phyloP scores from a whole-genome alignment of 768 basidiomycete genomes.

The Lentinula sp. region DNA sequence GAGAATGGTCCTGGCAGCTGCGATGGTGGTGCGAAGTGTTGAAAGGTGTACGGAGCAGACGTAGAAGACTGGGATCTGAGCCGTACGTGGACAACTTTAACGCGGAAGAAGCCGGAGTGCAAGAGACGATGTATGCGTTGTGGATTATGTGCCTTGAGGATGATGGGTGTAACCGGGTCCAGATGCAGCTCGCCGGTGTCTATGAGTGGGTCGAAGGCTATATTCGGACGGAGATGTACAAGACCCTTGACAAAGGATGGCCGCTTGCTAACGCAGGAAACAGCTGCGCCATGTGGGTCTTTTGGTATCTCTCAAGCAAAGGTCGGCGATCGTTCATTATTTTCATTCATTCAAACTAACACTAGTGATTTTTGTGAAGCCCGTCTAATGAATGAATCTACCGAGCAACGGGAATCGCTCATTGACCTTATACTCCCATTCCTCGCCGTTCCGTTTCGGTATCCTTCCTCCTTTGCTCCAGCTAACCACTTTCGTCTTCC shows the following conservation, averaged over 20 bases:
- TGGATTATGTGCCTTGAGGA: conserved; percentile 60
- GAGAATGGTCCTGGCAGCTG: conserved; percentile 30
- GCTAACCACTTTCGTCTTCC: conserved; percentile 57
- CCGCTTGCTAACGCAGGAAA: conserved; percentile 44
- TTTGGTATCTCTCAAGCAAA: conserved; percentile 55
- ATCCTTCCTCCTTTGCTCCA: conserved; percentile 53
- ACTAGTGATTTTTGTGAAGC: conserved; percentile 12
- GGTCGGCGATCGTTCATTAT: conserved; percentile 26
- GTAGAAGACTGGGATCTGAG: conserved; percentile 21
- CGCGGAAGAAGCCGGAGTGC: conserved; percentile 21
- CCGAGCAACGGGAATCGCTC: conserved; percentile 20
- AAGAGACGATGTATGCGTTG: conserved; percentile 35
- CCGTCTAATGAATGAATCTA: conserved; percentile 21
- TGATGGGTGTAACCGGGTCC: conserved; percentile 57
- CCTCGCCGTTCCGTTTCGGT: conserved; percentile 48
- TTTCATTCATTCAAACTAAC: background rate
- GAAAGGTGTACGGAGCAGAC: conserved; percentile 27
- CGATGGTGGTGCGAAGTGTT: conserved; percentile 29
- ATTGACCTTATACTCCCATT: conserved; percentile 31
- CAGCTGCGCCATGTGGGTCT: conserved; percentile 53
- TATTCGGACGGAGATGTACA: conserved; percentile 42
- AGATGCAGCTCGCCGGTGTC: conserved; percentile 49
- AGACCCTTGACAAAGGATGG: conserved; percentile 43
- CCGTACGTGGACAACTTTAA: conserved; percentile 14
- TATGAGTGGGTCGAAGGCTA: conserved; percentile 38